These are phyloP conservation scores for Colletotrichum sidae DNA, from an alignment of 2,329 filamentous ascomycete species.

Conservation along the genomic window DNA sequence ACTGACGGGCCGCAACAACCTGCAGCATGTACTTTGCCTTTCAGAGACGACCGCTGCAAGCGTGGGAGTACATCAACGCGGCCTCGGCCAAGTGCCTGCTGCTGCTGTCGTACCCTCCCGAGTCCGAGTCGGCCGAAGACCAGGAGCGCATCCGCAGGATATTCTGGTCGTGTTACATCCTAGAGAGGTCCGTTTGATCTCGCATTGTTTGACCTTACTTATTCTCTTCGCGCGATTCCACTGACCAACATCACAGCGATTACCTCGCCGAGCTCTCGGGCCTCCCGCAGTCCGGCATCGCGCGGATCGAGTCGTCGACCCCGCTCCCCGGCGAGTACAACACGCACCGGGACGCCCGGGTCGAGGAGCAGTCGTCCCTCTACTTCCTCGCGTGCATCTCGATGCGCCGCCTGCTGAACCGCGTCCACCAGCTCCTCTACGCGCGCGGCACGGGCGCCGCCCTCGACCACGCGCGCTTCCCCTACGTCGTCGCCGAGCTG, in stretches of 20 bases:
- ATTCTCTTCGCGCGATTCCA: no score
- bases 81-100: constrained; percentile 62
- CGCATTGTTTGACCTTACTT: no score
- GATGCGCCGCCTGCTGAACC: constrained; percentile 60
- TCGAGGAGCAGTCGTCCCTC: constrained; percentile 60
- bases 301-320: constrained; percentile 62
- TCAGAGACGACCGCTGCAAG: constrained; percentile 61
- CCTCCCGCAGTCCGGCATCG: constrained; percentile 62
- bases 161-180: constrained; percentile 67
- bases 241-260: constrained; percentile 49
- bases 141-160: constrained; percentile 61
- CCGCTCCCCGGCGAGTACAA: constrained; percentile 59
- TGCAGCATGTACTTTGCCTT: constrained; percentile 61
- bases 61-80: constrained; percentile 63
- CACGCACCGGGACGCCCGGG: constrained; percentile 52
- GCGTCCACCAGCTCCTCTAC: constrained; percentile 62
- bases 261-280: constrained; percentile 64
- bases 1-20: neutral
- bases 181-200: constrained; percentile 55
- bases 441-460: constrained; percentile 57
- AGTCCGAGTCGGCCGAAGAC: constrained; percentile 50
- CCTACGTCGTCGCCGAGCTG: constrained; percentile 59
- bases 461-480: constrained; percentile 58
- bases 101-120: constrained; percentile 56
- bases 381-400: constrained; percentile 67